Percentiles rank a stretch among this genome's conserved stretches.
phyloP scores from a whole-genome alignment of 108 stramenopile species.

The Fragilaria crotonensis region DNA sequence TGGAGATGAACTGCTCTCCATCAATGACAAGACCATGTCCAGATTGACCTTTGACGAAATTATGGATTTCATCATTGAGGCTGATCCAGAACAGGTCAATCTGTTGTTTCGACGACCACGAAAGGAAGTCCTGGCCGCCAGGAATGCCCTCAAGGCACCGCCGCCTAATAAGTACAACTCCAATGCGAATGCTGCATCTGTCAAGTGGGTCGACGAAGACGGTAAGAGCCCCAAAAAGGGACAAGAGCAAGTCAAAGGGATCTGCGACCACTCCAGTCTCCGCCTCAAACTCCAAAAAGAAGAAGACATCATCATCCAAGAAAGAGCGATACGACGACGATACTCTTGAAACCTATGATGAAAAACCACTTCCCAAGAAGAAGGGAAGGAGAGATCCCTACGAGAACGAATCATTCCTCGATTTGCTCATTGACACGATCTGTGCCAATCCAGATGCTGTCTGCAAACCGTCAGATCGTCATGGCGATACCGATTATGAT shows the following conservation, averaged over 20 bases:
- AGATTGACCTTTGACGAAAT: conserved; percentile 82
- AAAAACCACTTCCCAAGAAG: conserved; percentile 24
- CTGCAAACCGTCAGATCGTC: conserved; percentile 44
- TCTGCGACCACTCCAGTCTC: too few species aligned
- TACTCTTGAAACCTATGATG: conserved; percentile 38
- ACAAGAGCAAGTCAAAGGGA: conserved; percentile 9
- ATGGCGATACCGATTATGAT: conserved; percentile 51
- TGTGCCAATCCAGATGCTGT: conserved; percentile 64
- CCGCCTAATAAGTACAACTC: conserved; percentile 13
- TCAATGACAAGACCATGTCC: conserved; percentile 83
- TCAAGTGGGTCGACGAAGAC: conserved; percentile 69
- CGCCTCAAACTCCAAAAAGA: conserved; percentile 9
- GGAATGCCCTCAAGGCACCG: conserved; percentile 10
- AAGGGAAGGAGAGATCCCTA: conserved; percentile 49
- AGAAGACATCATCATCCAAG: conserved; percentile 1
- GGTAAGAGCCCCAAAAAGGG: conserved; percentile 6
- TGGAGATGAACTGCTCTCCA: conserved; percentile 76
- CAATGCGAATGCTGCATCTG: too few species aligned
- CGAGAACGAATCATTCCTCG: conserved; percentile 70
- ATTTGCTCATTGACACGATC: conserved; percentile 79
- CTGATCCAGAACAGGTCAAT: conserved; percentile 74
- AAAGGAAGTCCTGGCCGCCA: conserved; percentile 40
- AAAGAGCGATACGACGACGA: conserved; percentile 44
- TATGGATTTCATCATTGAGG: conserved; percentile 88
- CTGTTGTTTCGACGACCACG: conserved; percentile 74